These are phyloP conservation scores for Eutrema yunnanense DNA, from an alignment of 345 rosid genomes.

Conservation along the genomic window DNA sequence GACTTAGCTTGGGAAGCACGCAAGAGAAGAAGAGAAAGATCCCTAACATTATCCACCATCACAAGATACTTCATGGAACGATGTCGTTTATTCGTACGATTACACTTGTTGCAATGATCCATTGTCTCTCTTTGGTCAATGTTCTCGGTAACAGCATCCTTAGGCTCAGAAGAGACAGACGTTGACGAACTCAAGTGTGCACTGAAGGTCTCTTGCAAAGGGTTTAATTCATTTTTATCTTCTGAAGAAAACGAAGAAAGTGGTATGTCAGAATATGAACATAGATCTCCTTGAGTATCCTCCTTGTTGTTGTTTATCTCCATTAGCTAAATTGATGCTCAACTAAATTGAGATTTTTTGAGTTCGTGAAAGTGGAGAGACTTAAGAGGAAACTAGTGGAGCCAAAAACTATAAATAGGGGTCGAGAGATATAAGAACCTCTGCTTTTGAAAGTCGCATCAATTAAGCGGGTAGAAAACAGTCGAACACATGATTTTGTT, in stretches of 20 bases:
- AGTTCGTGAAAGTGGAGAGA: neutral
- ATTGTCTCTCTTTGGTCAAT: neutral
- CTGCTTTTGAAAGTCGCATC: too few relatives aligned
- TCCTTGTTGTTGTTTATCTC: neutral
- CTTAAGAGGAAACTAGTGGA: neutral
- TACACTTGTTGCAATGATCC: neutral
- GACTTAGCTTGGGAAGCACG: neutral
- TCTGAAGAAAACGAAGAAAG: neutral
- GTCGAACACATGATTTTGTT: too few relatives aligned
- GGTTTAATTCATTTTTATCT: neutral
- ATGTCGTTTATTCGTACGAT: neutral
- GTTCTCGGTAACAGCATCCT: neutral
- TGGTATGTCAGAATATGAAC: neutral
- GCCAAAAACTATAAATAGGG: neutral
- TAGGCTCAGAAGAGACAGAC: neutral
- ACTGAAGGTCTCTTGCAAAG: conserved; percentile 23
- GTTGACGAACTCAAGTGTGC: neutral
- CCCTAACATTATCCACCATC: conserved; percentile 18
- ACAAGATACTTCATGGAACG: conserved; percentile 17
- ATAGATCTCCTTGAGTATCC: neutral
- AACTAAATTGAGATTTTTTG: neutral
- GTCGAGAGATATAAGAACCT: too few relatives aligned
- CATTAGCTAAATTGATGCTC: neutral
- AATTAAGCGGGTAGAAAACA: too few relatives aligned
- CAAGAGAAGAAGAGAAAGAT: neutral